Evolutionary conservation across 2,329 filamentous ascomycete species (phyloP), one percentile per base, ranked within the genome.

Genomic region (Pezicula carpinea): DNA sequence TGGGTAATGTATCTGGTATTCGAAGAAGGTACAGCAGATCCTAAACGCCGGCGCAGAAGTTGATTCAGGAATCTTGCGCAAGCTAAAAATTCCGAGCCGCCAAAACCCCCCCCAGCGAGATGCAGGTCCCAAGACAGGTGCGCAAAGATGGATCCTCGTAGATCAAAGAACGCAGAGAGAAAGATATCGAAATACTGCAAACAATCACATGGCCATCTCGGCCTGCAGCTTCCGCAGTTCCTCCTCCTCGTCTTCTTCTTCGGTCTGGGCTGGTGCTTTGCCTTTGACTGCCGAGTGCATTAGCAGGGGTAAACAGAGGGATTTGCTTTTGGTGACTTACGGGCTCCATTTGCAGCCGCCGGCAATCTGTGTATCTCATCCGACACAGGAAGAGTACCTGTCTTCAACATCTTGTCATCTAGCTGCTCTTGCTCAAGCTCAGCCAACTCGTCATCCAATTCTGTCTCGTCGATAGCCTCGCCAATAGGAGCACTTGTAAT

Each of bases 241-340:
- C 61, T 85, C 92, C 68, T 97, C 92, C 65, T 97, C 93, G 76
- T 97, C 92, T 67, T 96, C 91, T 67, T 96, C 89, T 64, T 87
- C 83, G 57, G 68, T 66, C 51, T 65, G 63, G 57, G 71, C 69
- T 14, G 66, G 65, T 15, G 69, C 63, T 57, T 80, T 75, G 55
- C 72, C 67, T 71, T 75, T 75, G 66, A 75, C 73, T 79, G 50
- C 50, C 35, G 22, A 3, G 15, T 5, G 26, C 36, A 40, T 59
- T 53, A 54, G 53, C 39, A 36, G 48, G 18, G 48, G 44, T 47
- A 19, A 51, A 50, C 46, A 40, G 31, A 38, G 43, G 7, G 32
- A 34, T 38, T 3, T 33, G 19, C 7, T n/a, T 22, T 33, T 14
- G 19, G 13, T 40, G 32, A 79, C 88, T 77, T 75, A 95, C 89